These are phyloP conservation scores for Tulasnella calospora DNA, from an alignment of 768 basidiomycete species.

Conservation along the genomic window DNA sequence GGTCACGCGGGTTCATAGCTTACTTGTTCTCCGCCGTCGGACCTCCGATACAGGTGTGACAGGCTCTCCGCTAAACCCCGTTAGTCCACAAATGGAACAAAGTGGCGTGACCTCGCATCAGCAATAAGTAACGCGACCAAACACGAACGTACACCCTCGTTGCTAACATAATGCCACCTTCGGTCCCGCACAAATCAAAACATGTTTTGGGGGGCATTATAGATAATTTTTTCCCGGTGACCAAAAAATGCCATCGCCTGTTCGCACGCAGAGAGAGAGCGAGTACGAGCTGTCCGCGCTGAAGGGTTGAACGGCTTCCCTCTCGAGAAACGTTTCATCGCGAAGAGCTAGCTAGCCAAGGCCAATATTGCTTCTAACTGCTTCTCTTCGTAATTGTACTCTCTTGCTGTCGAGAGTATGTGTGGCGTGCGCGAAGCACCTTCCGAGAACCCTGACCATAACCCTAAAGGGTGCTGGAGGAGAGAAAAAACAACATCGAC, in stretches of 20 bases:
- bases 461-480: not conserved
- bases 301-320: not conserved
- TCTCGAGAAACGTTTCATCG: not conserved
- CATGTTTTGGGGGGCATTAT: no score
- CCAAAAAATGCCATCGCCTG: no score
- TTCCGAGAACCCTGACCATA: not conserved
- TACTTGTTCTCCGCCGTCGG: not conserved
- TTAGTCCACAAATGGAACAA: conserved; percentile 3
- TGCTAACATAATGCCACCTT: not conserved
- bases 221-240: no score
- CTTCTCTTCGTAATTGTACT: conserved; percentile 1
- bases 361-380: not conserved
- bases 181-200: no score
- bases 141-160: not conserved
- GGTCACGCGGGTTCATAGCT: no score
- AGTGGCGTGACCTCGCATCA: not conserved
- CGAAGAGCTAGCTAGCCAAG: not conserved
- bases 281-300: not conserved
- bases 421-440: conserved; percentile 1
- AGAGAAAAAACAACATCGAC: not conserved
- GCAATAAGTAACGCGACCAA: not conserved
- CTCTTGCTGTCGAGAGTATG: not conserved
- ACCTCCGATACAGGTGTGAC: not conserved
- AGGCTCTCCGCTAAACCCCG: not conserved
- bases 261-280: not conserved